Base-by-base conservation (phyloP, 225 moss, liverwort and hornwort species). In the Sphagnum tenellum region DNA sequence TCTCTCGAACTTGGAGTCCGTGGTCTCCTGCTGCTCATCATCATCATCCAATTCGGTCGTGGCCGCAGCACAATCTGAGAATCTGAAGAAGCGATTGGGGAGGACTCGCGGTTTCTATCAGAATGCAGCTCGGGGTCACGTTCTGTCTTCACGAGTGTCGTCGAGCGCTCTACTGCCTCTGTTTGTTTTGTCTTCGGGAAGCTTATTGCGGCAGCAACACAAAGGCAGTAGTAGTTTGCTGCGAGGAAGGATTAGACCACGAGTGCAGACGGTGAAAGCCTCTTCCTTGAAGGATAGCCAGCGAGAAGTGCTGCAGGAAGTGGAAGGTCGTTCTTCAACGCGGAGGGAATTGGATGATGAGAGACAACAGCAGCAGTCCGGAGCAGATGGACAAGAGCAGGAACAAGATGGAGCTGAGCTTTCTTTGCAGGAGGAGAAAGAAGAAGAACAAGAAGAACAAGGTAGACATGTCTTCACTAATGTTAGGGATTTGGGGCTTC, bases 231-330 rank as follows among this genome's bases (percentile, higher is more conserved):
- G 4, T 9, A 10, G 69, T 3, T 62, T 45, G 65, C 66, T 53
- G 57, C 61, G 64, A 48, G 61, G 70, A 10, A 60, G 69, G 12
- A 29, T 29, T 29, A 52, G 52, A 52, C 59, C 44, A 56, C 65
- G 72, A 46, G 67, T 67, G 57, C 48, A 57, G 8, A 48, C 55
- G 2, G 68, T 78, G 12, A 64, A 68, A 63, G 68, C 68, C 6
- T 66, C 44, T 2, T 79, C 79, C 4, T 49, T 76, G 46, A 69
- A 74, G 44, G 82, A 82, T 29, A 66, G 74, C 61, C 78, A 66
- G 64, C 68, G 71, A 50, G 76, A 83, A 62, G 74, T 13, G 46
- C 44, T 79, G 14, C 76, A 78, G 4, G 67, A 74, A 57, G 78
- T 70, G 49, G 70, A 74, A 12, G 76, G 69, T 63, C 71, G 74